Conservation (phyloP, 345 rosid genomes). For the Brassica incana region DNA sequence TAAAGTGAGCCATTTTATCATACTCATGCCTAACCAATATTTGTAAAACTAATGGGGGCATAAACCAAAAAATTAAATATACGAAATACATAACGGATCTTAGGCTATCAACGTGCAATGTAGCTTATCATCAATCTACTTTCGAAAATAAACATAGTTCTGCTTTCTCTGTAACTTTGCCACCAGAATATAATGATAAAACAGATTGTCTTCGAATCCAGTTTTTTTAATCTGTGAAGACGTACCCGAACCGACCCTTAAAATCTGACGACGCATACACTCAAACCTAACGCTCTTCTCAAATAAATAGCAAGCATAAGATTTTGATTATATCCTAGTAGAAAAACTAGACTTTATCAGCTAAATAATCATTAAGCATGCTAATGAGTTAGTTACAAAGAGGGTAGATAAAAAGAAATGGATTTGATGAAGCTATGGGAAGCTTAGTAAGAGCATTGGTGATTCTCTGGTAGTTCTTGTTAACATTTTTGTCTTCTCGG, state of each 20-base stretch:
- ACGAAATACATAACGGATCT: no score
- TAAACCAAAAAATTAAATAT: no score
- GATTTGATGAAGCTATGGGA: slow-evolving; percentile 11
- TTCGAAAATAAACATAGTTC: background rate
- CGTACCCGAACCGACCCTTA: background rate
- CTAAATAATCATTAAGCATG: background rate
- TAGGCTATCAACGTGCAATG: background rate
- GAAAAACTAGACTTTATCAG: background rate
- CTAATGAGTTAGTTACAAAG: background rate
- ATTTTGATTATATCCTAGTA: background rate
- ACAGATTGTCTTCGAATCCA: background rate
- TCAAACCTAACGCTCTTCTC: background rate
- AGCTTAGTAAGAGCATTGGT: slow-evolving; percentile 13
- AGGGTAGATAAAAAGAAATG: slow-evolving; percentile 7
- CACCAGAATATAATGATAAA: background rate
- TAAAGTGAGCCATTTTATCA: no score
- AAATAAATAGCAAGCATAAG: background rate
- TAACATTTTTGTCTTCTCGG: background rate
- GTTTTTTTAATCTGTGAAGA: background rate
- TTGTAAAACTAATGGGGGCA: no score
- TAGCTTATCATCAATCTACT: background rate
- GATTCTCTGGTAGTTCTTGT: background rate
- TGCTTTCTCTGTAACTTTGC: background rate
- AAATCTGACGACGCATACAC: background rate
- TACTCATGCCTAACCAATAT: no score